These are phyloP conservation scores for Eustoma russellianum DNA, from an alignment of 257 asterid species.

Conservation along the genomic window DNA sequence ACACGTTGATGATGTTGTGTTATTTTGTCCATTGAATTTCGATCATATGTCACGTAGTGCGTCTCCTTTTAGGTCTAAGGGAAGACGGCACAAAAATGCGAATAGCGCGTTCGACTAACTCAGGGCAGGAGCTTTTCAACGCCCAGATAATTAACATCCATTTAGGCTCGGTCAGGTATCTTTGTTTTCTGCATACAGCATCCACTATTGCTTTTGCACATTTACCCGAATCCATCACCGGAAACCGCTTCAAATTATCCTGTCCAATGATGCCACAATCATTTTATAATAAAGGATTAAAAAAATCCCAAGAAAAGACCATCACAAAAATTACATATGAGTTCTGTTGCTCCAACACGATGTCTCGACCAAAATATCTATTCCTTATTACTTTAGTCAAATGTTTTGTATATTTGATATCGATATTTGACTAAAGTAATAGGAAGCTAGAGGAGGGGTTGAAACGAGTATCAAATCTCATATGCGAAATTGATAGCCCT, in stretches of 20 bases:
- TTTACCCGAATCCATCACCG: conserved; percentile 11
- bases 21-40: not conserved
- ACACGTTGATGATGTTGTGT: no score
- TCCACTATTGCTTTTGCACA: conserved; percentile 16
- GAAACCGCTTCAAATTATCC: conserved; percentile 4
- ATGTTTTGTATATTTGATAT: no score
- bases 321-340: not conserved
- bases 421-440: no score
- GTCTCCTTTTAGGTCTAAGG: not conserved
- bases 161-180: conserved; percentile 15
- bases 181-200: conserved; percentile 10
- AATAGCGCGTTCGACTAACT: conserved; percentile 3
- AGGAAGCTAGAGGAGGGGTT: no score
- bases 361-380: not conserved
- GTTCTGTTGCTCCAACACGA: not conserved
- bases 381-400: no score
- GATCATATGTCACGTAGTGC: not conserved
- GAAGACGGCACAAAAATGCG: not conserved
- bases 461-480: no score
- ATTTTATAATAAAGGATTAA: not conserved
- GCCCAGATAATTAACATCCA: not conserved
- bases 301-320: no score
- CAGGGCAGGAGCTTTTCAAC: conserved; percentile 9
- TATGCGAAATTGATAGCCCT: no score
- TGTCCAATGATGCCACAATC: not conserved